Conservation (phyloP, 164 flowering plant species). For the grape (Vitis vinifera) region DNA sequence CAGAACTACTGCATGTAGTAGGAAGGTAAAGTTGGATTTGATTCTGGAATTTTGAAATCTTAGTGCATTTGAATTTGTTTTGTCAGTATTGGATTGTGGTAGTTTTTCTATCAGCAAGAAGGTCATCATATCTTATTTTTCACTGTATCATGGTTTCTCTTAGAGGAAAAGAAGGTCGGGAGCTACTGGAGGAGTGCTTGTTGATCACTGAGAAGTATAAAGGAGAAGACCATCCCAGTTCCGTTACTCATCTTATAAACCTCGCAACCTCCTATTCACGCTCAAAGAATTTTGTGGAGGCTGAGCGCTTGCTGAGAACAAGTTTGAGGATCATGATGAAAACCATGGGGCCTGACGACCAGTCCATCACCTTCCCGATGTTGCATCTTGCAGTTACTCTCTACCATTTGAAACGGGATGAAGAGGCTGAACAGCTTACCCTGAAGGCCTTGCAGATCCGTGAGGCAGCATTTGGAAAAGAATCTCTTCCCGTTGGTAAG, state of each 20-base stretch:
- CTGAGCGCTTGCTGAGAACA: slow-evolving; percentile 76
- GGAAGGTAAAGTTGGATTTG: slow-evolving; percentile 61
- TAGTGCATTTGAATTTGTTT: not conserved
- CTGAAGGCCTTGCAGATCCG: slow-evolving; percentile 65
- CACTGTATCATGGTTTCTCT: slow-evolving; percentile 1
- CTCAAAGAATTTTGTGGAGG: slow-evolving; percentile 75
- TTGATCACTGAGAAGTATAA: slow-evolving; percentile 57
- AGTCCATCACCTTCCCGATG: slow-evolving; percentile 75
- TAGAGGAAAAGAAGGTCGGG: slow-evolving; percentile 81
- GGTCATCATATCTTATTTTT: not conserved
- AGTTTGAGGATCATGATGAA: slow-evolving; percentile 62
- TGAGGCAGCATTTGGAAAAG: slow-evolving; percentile 77
- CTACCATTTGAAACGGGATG: slow-evolving; percentile 57
- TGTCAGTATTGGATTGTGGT: no score
- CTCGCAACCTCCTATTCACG: slow-evolving; percentile 83
- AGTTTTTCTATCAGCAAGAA: not conserved
- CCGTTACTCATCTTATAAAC: slow-evolving; percentile 69
- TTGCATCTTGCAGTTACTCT: slow-evolving; percentile 81
- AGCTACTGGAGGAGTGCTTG: slow-evolving; percentile 80
- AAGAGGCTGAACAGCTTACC: slow-evolving; percentile 78
- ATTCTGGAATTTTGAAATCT: not conserved
- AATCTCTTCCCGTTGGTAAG: slow-evolving; percentile 82
- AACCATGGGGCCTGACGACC: slow-evolving; percentile 53
- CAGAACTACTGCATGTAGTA: slow-evolving; percentile 75
- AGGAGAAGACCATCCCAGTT: slow-evolving; percentile 74